Conservation (phyloP, 441 rosid species). For the Lepidium campestre region DNA sequence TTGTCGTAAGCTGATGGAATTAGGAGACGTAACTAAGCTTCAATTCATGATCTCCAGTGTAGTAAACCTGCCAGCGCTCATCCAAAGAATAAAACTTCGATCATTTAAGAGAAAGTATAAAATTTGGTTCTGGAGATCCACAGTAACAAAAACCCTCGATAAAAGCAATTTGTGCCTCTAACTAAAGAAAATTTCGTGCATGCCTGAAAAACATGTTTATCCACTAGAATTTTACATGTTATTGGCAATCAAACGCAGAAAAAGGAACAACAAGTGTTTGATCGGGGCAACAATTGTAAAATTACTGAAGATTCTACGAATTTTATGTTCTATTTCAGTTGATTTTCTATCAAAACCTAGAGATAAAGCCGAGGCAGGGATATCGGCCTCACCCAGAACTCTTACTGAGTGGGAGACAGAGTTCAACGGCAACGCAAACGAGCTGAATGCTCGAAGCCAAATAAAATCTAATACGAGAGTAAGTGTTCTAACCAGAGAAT, state of each 20-base stretch:
- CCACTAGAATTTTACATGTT: background rate
- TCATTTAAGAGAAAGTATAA: background rate
- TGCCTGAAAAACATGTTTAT: background rate
- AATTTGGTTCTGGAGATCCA: background rate
- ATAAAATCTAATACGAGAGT: background rate
- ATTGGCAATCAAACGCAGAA: background rate
- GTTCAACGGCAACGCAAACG: background rate
- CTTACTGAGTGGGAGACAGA: background rate
- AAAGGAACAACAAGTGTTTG: background rate
- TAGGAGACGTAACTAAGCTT: background rate
- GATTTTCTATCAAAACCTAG: background rate
- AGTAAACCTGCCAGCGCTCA: constrained; percentile 12
- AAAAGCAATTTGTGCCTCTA: background rate
- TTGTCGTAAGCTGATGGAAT: background rate
- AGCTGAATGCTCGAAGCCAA: background rate
- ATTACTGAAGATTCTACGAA: background rate
- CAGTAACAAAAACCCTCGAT: background rate
- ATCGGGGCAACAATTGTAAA: background rate
- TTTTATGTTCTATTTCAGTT: background rate
- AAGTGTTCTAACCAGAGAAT: background rate
- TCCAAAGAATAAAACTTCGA: background rate
- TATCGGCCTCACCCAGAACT: background rate
- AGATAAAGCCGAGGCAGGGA: background rate
- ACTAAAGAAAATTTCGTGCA: background rate
- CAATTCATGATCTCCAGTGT: background rate